A percentile compares a stretch with the other conserved stretches of the same genome.
Conservation (phyloP, 192 early-diverging fungal genomes). For the Backusella mclennaniae region DNA sequence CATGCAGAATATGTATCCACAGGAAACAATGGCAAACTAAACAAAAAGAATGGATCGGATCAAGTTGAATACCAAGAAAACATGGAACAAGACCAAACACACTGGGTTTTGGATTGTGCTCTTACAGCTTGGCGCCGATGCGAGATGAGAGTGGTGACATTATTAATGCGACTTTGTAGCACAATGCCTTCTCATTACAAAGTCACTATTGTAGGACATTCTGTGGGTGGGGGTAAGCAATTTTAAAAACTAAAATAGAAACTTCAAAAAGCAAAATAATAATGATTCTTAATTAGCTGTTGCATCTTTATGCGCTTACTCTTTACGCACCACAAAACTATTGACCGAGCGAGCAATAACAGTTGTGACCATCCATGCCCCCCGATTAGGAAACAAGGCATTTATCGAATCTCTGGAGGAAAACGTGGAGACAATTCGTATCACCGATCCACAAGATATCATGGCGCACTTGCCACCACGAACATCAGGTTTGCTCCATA, state of each 20-base stretch:
- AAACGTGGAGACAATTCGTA: slow-evolving; percentile 19
- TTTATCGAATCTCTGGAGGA: slow-evolving; percentile 11
- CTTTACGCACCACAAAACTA: slow-evolving; percentile 21
- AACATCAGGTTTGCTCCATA: slow-evolving; percentile 24
- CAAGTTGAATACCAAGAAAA: not conserved
- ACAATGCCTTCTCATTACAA: slow-evolving; percentile 21
- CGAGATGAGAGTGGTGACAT: slow-evolving; percentile 27
- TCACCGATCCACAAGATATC: slow-evolving; percentile 20
- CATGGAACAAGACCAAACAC: not conserved
- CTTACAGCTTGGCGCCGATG: slow-evolving; percentile 27
- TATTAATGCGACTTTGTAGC: slow-evolving; percentile 23
- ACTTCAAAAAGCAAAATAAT: not conserved
- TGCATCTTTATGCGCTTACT: slow-evolving; percentile 28
- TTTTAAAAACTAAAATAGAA: not conserved
- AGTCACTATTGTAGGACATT: slow-evolving; percentile 26
- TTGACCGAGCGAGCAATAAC: slow-evolving; percentile 16
- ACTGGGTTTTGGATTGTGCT: slow-evolving; percentile 24
- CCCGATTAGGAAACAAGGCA: slow-evolving; percentile 19
- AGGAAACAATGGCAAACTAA: not conserved
- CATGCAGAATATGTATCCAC: not conserved
- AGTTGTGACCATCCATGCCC: slow-evolving; percentile 15
- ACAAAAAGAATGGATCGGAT: not conserved
- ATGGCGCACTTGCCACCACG: slow-evolving; percentile 32
- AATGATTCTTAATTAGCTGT: slow-evolving; percentile 10
- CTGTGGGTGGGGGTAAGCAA: slow-evolving; percentile 23